Percentiles rank a stretch among this genome's conserved stretches.
These are phyloP conservation scores for Neurospora sublineolata DNA, from an alignment of 495 filamentous ascomycete genomes.

Conservation along the genomic window DNA sequence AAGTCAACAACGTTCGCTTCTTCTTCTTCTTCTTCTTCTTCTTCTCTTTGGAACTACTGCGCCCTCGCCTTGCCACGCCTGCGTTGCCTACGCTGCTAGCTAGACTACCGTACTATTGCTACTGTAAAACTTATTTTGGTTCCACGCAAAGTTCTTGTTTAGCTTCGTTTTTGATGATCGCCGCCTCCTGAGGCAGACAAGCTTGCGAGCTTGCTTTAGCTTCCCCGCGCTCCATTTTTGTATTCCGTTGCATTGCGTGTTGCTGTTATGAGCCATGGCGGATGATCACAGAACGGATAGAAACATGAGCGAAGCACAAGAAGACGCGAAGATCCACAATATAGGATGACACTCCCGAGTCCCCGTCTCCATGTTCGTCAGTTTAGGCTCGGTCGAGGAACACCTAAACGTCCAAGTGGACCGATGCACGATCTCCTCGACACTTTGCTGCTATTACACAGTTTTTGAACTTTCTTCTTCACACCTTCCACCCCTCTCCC, in stretches of 20 bases:
- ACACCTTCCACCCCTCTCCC: neutral
- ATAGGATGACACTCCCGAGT: neutral
- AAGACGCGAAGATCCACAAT: neutral
- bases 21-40: neutral
- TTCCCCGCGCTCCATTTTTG: neutral
- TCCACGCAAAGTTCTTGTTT: neutral
- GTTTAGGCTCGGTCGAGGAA: neutral
- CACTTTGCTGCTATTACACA: neutral
- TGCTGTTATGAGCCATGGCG: neutral
- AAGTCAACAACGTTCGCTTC: neutral
- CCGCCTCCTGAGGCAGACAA: neutral
- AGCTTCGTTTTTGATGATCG: neutral
- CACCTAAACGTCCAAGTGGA: neutral
- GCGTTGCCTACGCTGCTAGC: neutral
- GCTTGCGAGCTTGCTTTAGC: neutral
- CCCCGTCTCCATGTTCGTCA: neutral
- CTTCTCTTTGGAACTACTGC: neutral
- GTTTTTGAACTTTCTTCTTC: neutral
- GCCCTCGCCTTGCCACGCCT: neutral
- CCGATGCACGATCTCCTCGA: neutral
- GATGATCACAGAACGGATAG: neutral
- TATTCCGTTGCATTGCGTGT: neutral
- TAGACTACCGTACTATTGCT: neutral
- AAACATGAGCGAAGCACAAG: neutral
- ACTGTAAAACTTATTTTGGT: neutral